A percentile compares a stretch with the other conserved stretches of the same genome.
These are phyloP conservation scores for Phytophthora constricta DNA, from an alignment of 352 stramenopile genomes.

Conservation along the genomic window DNA sequence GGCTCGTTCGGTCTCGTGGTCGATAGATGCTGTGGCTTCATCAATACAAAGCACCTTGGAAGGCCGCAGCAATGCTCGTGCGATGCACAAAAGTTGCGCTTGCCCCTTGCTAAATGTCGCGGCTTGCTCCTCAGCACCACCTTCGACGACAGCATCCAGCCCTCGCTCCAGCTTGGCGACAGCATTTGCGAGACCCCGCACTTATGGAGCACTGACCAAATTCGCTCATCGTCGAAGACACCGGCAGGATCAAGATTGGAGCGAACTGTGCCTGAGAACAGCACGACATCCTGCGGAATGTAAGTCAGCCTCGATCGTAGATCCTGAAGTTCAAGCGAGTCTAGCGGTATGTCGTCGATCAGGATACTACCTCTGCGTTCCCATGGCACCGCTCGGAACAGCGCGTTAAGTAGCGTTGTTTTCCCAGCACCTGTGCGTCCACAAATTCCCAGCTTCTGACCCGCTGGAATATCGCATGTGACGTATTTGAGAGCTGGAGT, in stretches of 20 bases:
- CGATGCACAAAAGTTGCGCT: constrained; percentile 78
- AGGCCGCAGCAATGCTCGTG: constrained; percentile 80
- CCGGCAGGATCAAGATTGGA: constrained; percentile 85
- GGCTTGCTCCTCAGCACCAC: constrained; percentile 40
- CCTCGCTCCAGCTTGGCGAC: constrained; percentile 53
- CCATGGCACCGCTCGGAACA: constrained; percentile 81
- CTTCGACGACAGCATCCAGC: constrained; percentile 58
- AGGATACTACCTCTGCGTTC: constrained; percentile 51
- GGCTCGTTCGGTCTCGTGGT: constrained; percentile 87
- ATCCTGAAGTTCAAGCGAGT: constrained; percentile 61
- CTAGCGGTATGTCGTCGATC: constrained; percentile 81
- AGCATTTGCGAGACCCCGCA: constrained; percentile 52
- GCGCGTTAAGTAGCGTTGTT: constrained; percentile 79
- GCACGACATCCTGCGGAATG: constrained; percentile 82
- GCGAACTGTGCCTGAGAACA: constrained; percentile 85
- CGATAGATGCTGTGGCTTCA: constrained; percentile 91
- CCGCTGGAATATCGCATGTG: constrained; percentile 52
- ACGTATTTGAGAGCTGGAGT: constrained; percentile 52
- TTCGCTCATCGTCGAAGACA: constrained; percentile 43
- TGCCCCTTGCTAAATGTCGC: constrained; percentile 78
- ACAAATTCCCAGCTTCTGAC: constrained; percentile 83
- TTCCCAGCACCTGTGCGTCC: constrained; percentile 93
- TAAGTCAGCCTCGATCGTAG: constrained; percentile 80
- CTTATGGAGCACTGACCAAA: constrained; percentile 66
- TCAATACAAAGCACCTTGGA: constrained; percentile 95